phyloP scores from a whole-genome alignment of 768 basidiomycete genomes.

The Lactarius hatsudake region DNA sequence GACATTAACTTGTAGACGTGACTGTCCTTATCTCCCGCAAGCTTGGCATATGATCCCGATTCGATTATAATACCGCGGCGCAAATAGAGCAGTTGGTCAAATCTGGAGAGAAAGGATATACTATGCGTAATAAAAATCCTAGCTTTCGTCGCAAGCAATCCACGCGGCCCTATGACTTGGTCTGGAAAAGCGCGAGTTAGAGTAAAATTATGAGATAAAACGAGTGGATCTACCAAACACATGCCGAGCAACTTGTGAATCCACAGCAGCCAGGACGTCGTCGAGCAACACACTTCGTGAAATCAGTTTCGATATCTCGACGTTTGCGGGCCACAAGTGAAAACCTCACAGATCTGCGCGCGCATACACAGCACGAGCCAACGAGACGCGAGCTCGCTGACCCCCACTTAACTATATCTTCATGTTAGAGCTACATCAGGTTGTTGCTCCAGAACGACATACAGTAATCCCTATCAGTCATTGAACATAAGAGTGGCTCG shows the following conservation, averaged over 20 bases:
- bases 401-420: conserved; percentile 67
- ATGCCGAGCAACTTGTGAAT: conserved; percentile 85
- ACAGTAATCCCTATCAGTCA: conserved; percentile 53
- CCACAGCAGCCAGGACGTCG: conserved; percentile 84
- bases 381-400: conserved; percentile 75
- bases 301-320: conserved; percentile 4
- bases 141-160: conserved; percentile 78
- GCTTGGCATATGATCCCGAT: conserved; percentile 58
- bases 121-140: conserved; percentile 85
- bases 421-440: conserved; percentile 2
- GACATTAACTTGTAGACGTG: conserved; percentile 77
- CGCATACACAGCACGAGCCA: conserved; percentile 89
- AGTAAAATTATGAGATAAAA: background rate
- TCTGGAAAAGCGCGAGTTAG: conserved; percentile 43
- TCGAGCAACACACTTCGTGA: conserved; percentile 67
- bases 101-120: conserved; percentile 76
- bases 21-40: conserved; percentile 57
- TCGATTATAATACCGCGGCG: conserved; percentile 83
- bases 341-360: conserved; percentile 76
- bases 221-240: conserved; percentile 57
- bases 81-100: conserved; percentile 72
- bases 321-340: background rate
- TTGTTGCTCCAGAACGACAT: conserved; percentile 28
- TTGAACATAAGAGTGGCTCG: background rate
- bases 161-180: conserved; percentile 82